These are phyloP conservation scores for Boechera divaricarpa DNA, from an alignment of 345 rosid species.

Conservation along the genomic window DNA sequence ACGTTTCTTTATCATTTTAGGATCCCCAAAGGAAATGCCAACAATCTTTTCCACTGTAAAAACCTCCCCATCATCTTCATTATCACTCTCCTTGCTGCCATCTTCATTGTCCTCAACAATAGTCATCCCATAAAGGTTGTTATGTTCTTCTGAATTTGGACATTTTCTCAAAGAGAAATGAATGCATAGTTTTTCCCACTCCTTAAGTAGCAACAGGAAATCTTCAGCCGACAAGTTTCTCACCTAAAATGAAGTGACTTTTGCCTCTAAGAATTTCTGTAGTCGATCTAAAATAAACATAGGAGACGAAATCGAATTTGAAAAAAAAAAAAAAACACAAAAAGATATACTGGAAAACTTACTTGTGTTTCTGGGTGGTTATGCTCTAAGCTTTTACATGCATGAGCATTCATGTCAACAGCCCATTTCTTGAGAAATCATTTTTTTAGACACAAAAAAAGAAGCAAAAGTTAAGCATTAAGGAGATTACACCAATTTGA, in stretches of 20 bases:
- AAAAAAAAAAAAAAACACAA: background rate
- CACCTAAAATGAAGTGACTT: slow-evolving; percentile 49
- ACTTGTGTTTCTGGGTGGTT: slow-evolving; percentile 77
- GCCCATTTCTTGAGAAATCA: slow-evolving; percentile 68
- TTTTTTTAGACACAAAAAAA: background rate
- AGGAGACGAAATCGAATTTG: background rate
- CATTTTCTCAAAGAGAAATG: slow-evolving; percentile 50
- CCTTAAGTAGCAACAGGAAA: slow-evolving; percentile 58
- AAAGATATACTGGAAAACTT: background rate
- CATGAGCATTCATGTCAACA: slow-evolving; percentile 64
- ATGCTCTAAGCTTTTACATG: slow-evolving; percentile 59
- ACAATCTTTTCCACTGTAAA: slow-evolving; percentile 64
- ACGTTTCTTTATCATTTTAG: slow-evolving; percentile 41
- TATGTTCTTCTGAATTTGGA: slow-evolving; percentile 36
- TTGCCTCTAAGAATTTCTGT: background rate
- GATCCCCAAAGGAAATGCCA: slow-evolving; percentile 60
- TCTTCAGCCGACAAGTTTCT: slow-evolving; percentile 70
- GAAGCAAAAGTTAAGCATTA: background rate
- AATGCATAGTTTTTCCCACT: slow-evolving; percentile 65
- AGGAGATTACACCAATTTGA: background rate
- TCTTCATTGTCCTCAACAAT: slow-evolving; percentile 40
- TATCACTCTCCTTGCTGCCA: slow-evolving; percentile 39
- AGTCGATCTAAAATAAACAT: background rate
- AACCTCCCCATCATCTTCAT: slow-evolving; percentile 45
- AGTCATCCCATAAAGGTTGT: slow-evolving; percentile 27